Base-by-base conservation (phyloP, 2,329 filamentous ascomycete genomes). In the Pestalotiopsis sp. region DNA sequence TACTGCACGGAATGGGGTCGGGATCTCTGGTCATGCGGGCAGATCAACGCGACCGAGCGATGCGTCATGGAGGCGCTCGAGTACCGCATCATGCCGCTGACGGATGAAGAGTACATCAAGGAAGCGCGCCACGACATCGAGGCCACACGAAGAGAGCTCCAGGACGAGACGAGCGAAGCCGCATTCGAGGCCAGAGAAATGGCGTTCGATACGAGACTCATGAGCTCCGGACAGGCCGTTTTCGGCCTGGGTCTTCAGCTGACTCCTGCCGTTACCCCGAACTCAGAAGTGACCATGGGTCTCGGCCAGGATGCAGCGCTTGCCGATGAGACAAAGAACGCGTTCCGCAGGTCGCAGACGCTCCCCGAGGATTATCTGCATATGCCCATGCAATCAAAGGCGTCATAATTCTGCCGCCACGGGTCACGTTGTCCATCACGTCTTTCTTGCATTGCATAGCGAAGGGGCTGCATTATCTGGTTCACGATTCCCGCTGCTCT, bases 121-220 rank as follows among this genome's bases (percentile, higher is more conserved):
- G 86, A 89, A 70, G 89, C 89, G 12, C 81, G 89, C 76, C 84
- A 86, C 67, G 89, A 91, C 74, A 92, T 92, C 87, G 85, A 88
- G 76, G 85, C 89, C 61, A 89, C 89, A 6, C 87, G 80, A 20
- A 75, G 79, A 31, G 78, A 80, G 70, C 68, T 76, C 39, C 67
- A 76, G 71, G 74, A 75, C 71, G 70, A 74, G 70, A 72, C 65
- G 60, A 69, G 57, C 63, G 70, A 67, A 65, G 69, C 62, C 69
- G 72, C 71, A 60, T 68, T 67, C 31, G 74, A 70, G 11, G 65
- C 65, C 31, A 58, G 63, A 45, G 67, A 67, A 45, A 38, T 61
- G n/a, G 64, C 68, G 14, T 64, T 67, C 45, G 68, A 55, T 69
- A 70, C 41, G 70, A 79, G 79, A 69, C 82, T 79, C 67, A 79